Base-by-base conservation (phyloP, 805 yeast genomes). In the Yarrowia sp. region DNA sequence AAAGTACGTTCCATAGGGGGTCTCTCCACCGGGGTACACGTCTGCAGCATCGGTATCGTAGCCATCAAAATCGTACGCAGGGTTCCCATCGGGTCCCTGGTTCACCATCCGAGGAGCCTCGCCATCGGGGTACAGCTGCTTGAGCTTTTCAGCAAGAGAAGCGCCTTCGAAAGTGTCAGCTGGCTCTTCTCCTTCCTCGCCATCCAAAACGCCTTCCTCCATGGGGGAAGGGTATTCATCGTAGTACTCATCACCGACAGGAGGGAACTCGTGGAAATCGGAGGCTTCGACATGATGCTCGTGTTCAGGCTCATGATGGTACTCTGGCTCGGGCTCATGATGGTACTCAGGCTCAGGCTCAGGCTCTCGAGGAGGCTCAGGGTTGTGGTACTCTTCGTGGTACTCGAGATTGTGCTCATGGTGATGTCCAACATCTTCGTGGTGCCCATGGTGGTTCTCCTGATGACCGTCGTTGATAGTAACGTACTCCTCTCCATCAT, bases 401-500 rank as follows among this genome's bases (percentile, higher is more conserved):
- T 58, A 39, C 43, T 58, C 58, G 43, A 52, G 43, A 36, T 52
- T 52, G 50, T 42, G 64, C 38, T 55, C 38, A 3, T 55, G 61
- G 20, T 55, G 46, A 8, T 55, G 46, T 17, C 30, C 30, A 7
- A 24, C 30, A 24, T 24, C 30, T 24, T 55, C 61, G 2, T 55
- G 20, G n/a, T 0, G 9, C 43, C 19, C 43, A 2, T 50, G 4
- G 6, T 50, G 24, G 19, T 36, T 33, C 20, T 52, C 43, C 33
- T 36, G 17, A 14, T 14, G 9, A 3, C 60, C 56, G 14, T 50
- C 56, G 12, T 34, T 34, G 42, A 50, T 34, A 2, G 4, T 15
- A 7, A 38, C 58, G 20, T 52, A 19, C 34, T 38, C 43, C 9
- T 52, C 43, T 3, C 58, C 58, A 2, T 14, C 63, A 9, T 55